Evolutionary conservation across 164 flowering plant species (phyloP), one percentile per base, ranked within the genome.

Genomic region (Santalum album): DNA sequence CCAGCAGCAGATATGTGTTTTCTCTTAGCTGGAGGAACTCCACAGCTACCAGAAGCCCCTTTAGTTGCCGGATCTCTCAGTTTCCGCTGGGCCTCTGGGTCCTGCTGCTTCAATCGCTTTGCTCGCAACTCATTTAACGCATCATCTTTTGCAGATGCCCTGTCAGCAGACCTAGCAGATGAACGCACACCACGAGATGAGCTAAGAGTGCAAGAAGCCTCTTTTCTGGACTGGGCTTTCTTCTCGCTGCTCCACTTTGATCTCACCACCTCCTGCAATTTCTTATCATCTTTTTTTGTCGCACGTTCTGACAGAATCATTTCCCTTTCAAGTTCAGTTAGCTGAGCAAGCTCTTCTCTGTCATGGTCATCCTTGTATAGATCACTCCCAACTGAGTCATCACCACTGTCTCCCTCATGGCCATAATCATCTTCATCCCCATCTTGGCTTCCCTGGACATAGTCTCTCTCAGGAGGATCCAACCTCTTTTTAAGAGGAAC

Each of bases 401-500:
- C 91, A 53, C 86, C 79, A 54, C 89, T 79, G 18, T 72, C 81
- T 56, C 72, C 83, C 24, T 63, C 67, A 43, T 27, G 78, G 57
- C 64, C 82, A 53, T 74, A 72, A 57, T 63, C 79, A 59, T 65
- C 78, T 42, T 69, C 84, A 46, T 71, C 84, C 51, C 78, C 90
- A 20, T 70, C 81, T 45, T 60, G 59, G 59, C 80, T 75, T 12
- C 80, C 89, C 42, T 63, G 67, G 45, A 72, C 84, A 63, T 80
- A 83, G 17, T 85, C 94, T 58, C 77, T 82, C 18, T 83, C 95
- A 18, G 86, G 62, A 1, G 86, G 62, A 23, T 82, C 95, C 69
- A 82, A 47, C 55, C 99, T 78, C 78, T 92, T 92, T 68, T 92
- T 92, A 49, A 89, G 61, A 53, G 99, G 99, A 12, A 87, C 86